These are phyloP conservation scores for Macrocybe gigantea DNA, from an alignment of 768 basidiomycete genomes.

Conservation along the genomic window DNA sequence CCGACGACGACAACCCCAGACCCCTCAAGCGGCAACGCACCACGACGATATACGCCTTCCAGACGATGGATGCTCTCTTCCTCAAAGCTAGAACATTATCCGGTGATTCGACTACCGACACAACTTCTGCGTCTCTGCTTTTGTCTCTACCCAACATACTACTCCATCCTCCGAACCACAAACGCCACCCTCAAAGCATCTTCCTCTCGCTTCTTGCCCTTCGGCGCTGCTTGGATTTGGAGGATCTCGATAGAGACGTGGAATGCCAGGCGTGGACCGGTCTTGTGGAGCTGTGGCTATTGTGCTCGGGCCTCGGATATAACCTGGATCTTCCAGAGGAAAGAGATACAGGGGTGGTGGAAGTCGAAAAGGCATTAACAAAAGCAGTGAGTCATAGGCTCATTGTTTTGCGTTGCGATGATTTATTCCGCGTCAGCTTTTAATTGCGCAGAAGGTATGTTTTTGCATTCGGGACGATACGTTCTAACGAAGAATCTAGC, in stretches of 20 bases:
- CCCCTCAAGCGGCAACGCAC: conserved; percentile 28
- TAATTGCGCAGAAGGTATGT: conserved; percentile 56
- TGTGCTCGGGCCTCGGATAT: conserved; percentile 43
- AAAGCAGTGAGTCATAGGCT: conserved; percentile 51
- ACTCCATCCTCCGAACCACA: conserved; percentile 60
- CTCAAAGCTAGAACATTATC: not conserved
- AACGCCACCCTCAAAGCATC: conserved; percentile 46
- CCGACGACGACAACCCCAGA: conserved; percentile 21
- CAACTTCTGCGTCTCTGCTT: conserved; percentile 43
- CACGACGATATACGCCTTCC: not conserved
- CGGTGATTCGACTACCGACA: not conserved
- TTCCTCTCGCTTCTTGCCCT: conserved; percentile 51
- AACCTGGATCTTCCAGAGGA: conserved; percentile 25
- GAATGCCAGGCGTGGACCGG: conserved; percentile 72
- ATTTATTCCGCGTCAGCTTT: conserved; percentile 25
- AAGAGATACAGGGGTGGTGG: conserved; percentile 50
- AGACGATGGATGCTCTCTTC: conserved; percentile 2
- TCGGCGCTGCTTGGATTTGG: conserved; percentile 44
- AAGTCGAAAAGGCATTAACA: conserved; percentile 64
- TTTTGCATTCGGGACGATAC: not conserved
- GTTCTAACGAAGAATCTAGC: conserved; percentile 27
- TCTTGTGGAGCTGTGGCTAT: conserved; percentile 64
- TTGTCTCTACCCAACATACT: conserved; percentile 58
- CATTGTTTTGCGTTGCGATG: not conserved
- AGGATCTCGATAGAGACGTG: conserved; percentile 45